These are phyloP conservation scores for Nematodospora anomalae DNA, from an alignment of 1,139 yeast species.

Conservation along the genomic window DNA sequence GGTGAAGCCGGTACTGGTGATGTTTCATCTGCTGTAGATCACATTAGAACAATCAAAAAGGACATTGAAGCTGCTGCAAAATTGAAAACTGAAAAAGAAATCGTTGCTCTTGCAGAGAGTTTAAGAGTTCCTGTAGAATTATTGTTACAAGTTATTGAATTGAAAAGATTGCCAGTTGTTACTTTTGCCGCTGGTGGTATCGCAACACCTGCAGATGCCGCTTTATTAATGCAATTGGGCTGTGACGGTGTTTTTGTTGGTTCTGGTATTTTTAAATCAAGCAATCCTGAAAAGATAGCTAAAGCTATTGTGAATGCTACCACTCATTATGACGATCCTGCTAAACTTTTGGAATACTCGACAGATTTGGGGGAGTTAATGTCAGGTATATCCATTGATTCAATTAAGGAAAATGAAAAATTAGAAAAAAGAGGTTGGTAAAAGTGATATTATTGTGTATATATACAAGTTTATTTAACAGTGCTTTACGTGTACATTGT, in stretches of 20 bases:
- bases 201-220: slow-evolving; percentile 89
- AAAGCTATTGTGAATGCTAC: slow-evolving; percentile 81
- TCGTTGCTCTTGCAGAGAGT: slow-evolving; percentile 52
- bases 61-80: slow-evolving; percentile 53
- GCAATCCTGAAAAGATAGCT: slow-evolving; percentile 75
- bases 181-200: slow-evolving; percentile 92
- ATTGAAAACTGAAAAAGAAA: slow-evolving; percentile 44
- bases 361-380: slow-evolving; percentile 76
- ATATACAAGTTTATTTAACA: neutral
- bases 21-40: slow-evolving; percentile 82
- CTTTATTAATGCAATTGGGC: slow-evolving; percentile 87
- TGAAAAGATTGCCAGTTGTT: slow-evolving; percentile 76
- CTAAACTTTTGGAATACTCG: slow-evolving; percentile 64
- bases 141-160: slow-evolving; percentile 51
- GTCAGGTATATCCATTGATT: slow-evolving; percentile 64
- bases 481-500: slow-evolving; percentile 16
- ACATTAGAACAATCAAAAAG: slow-evolving; percentile 58
- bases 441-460: slow-evolving; percentile 1
- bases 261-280: slow-evolving; percentile 81
- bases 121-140: slow-evolving; percentile 60
- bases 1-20: slow-evolving; percentile 94
- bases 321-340: slow-evolving; percentile 68
- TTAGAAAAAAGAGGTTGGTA: slow-evolving; percentile 25
- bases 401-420: slow-evolving; percentile 48
- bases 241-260: slow-evolving; percentile 91